A percentile compares a stretch with the other conserved stretches of the same genome.
Conservation (phyloP, 345 rosid genomes). For the Pugionium cornutum region DNA sequence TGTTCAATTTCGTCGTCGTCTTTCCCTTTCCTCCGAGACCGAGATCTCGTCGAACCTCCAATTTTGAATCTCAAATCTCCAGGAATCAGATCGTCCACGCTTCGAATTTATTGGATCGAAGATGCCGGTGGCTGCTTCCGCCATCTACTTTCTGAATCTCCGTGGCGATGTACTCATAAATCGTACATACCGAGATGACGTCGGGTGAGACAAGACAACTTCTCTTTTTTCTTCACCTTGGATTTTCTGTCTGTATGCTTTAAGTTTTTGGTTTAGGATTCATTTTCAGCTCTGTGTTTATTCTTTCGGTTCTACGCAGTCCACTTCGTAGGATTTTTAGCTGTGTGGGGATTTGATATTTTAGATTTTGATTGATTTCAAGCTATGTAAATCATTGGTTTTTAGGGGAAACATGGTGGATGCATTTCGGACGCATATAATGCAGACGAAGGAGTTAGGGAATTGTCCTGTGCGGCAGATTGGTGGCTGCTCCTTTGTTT, state of each 20-base stretch:
- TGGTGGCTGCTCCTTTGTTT: conserved; percentile 90
- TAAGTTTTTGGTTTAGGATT: neutral
- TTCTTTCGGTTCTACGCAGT: conserved; percentile 7
- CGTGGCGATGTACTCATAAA: conserved; percentile 99
- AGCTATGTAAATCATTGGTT: neutral
- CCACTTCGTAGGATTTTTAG: conserved; percentile 17
- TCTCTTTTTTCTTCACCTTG: neutral
- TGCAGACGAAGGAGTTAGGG: conserved; percentile 98
- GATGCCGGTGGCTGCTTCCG: conserved; percentile 99
- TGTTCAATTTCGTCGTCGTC: conserved; percentile 30
- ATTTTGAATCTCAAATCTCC: conserved; percentile 4
- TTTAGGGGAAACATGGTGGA: conserved; percentile 79
- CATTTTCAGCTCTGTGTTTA: conserved; percentile 10
- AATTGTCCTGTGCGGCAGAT: conserved; percentile 97
- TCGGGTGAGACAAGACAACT: conserved; percentile 57
- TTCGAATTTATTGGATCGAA: conserved; percentile 46
- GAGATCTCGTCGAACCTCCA: conserved; percentile 31
- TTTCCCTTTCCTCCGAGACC: conserved; percentile 11
- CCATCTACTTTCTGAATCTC: conserved; percentile 94
- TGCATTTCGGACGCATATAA: conserved; percentile 89
- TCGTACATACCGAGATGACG: conserved; percentile 96
- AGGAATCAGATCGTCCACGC: conserved; percentile 2
- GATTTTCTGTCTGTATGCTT: neutral
- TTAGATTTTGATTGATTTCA: neutral
- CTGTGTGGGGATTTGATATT: neutral